Conservation (phyloP, 2,329 filamentous ascomycete genomes). For the Colletotrichum sp. region DNA sequence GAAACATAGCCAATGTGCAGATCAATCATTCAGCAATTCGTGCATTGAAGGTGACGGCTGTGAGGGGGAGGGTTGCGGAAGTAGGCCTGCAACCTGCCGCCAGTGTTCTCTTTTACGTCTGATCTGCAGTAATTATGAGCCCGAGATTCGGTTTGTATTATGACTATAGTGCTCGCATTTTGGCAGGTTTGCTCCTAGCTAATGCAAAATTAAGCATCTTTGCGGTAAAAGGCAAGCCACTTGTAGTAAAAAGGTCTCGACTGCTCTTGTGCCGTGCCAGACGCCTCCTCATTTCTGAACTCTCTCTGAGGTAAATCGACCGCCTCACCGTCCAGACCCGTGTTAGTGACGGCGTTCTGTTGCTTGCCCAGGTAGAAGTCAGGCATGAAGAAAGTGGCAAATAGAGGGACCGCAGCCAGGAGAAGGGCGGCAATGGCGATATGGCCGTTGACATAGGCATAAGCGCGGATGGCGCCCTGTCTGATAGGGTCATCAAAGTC, state of each 20-base stretch:
- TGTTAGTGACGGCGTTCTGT: constrained; percentile 38
- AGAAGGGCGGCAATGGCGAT: constrained; percentile 35
- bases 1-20: rapidly evolving
- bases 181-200: too few species aligned
- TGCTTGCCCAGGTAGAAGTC: constrained; percentile 41
- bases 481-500: constrained; percentile 36
- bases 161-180: background rate
- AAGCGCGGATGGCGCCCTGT: constrained; percentile 41
- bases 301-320: constrained; percentile 20
- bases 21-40: background rate
- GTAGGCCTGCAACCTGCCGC: too few species aligned
- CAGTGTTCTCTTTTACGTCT: background rate
- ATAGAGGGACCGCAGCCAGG: constrained; percentile 33
- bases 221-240: background rate
- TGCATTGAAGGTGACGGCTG: rapidly evolving
- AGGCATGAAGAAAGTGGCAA: constrained; percentile 45
- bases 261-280: background rate
- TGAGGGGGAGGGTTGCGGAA: too few species aligned
- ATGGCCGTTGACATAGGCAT: constrained; percentile 37
- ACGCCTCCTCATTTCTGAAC: background rate
- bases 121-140: background rate
- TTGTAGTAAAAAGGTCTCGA: background rate
- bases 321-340: constrained; percentile 32
- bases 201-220: background rate
- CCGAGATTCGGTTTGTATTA: background rate